Conservation (phyloP, 352 stramenopile genomes). For the Pythium graminicola region DNA sequence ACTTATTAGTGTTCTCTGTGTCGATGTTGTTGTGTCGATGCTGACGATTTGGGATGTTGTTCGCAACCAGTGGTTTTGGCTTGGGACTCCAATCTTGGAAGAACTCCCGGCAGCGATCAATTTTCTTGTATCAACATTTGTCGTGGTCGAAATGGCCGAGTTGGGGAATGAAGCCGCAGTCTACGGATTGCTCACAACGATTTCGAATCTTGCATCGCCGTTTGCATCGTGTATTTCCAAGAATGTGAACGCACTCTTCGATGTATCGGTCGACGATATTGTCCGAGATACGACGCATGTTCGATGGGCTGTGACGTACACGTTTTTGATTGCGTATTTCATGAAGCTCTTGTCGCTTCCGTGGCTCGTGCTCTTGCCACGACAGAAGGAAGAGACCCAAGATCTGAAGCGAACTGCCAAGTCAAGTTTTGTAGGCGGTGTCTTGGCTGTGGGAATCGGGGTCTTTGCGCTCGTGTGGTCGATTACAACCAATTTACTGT, state of each 20-base stretch:
- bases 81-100: constrained; percentile 30
- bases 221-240: constrained; percentile 33
- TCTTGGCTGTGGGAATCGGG: constrained; percentile 30
- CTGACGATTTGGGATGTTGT: constrained; percentile 38
- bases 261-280: constrained; percentile 32
- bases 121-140: constrained; percentile 36
- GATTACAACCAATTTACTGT: constrained; percentile 47
- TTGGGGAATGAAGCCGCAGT: constrained; percentile 35
- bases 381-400: constrained; percentile 50
- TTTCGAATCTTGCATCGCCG: constrained; percentile 29
- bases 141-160: constrained; percentile 41
- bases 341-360: constrained; percentile 38
- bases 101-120: constrained; percentile 27
- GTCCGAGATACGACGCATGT: constrained; percentile 26
- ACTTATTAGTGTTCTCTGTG: constrained; percentile 21
- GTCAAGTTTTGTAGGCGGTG: constrained; percentile 30
- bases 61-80: constrained; percentile 38
- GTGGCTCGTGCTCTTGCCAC: constrained; percentile 49
- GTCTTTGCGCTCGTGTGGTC: constrained; percentile 51
- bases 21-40: constrained; percentile 24
- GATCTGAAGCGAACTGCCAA: constrained; percentile 33
- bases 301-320: constrained; percentile 29
- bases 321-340: constrained; percentile 31
- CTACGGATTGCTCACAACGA: constrained; percentile 34
- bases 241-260: constrained; percentile 33